Percentiles rank a stretch among this genome's conserved stretches.
Conservation (phyloP, 495 filamentous ascomycete species). For the Elasticomyces elasticus region DNA sequence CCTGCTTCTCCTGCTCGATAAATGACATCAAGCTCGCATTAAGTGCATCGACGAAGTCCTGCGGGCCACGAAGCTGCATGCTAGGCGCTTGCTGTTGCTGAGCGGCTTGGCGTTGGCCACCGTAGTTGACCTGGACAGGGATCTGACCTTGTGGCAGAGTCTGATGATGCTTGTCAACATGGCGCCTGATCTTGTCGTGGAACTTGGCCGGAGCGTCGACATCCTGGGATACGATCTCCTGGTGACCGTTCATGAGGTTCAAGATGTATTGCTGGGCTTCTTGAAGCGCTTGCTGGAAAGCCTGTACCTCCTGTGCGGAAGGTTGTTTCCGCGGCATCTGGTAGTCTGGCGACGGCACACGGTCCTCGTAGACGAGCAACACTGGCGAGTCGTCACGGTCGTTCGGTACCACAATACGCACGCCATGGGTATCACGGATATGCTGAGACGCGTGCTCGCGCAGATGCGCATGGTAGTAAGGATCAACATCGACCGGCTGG, state of each 20-base stretch:
- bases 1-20: slow-evolving; percentile 70
- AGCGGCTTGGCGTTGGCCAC: slow-evolving; percentile 23
- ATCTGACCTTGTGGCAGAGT: slow-evolving; percentile 53
- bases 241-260: slow-evolving; percentile 58
- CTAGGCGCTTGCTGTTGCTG: slow-evolving; percentile 27
- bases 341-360: slow-evolving; percentile 46
- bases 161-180: slow-evolving; percentile 66
- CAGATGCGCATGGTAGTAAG: slow-evolving; percentile 76
- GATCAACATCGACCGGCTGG: slow-evolving; percentile 59
- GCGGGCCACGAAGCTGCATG: slow-evolving; percentile 63
- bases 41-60: slow-evolving; percentile 58
- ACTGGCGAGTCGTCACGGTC: slow-evolving; percentile 47
- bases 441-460: slow-evolving; percentile 51
- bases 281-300: slow-evolving; percentile 58
- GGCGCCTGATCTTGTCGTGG: slow-evolving; percentile 69
- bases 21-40: slow-evolving; percentile 61
- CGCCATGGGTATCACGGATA: slow-evolving; percentile 63
- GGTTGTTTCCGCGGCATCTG: slow-evolving; percentile 58
- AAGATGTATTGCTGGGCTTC: slow-evolving; percentile 65
- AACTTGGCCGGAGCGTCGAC: slow-evolving; percentile 67
- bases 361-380: slow-evolving; percentile 76
- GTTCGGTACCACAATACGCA: slow-evolving; percentile 67
- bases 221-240: slow-evolving; percentile 52
- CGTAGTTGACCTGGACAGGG: slow-evolving; percentile 58
- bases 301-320: slow-evolving; percentile 47